Conservation (phyloP, 306 rosid genomes). For the Canavalia ensiformis region DNA sequence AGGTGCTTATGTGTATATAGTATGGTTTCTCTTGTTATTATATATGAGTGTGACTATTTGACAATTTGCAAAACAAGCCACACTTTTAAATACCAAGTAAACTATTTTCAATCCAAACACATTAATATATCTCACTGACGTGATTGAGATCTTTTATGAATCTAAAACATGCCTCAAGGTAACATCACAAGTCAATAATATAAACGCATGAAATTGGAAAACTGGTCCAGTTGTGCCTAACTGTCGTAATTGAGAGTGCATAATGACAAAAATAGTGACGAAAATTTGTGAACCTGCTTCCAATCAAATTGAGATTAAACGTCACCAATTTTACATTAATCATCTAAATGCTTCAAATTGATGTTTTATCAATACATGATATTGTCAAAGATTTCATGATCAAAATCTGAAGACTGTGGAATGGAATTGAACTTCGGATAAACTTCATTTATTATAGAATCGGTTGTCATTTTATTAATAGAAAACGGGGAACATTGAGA, state of each 20-base stretch:
- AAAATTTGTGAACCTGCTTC: conserved; percentile 15
- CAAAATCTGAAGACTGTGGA: conserved; percentile 6
- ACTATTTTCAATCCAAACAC: conserved; percentile 22
- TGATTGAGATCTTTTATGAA: conserved; percentile 48
- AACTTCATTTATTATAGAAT: background rate
- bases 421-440: background rate
- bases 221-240: conserved; percentile 34
- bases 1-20: background rate
- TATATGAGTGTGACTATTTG: conserved; percentile 38
- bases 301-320: conserved; percentile 22
- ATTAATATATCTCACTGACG: conserved; percentile 30
- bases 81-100: conserved; percentile 30
- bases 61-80: conserved; percentile 27
- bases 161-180: conserved; percentile 38
- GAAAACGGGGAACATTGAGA: background rate
- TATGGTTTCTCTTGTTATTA: conserved; percentile 23
- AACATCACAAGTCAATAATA: conserved; percentile 37
- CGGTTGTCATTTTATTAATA: background rate
- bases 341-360: conserved; percentile 8
- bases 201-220: conserved; percentile 8
- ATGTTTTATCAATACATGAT: background rate
- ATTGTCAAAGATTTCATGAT: background rate
- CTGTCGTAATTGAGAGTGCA: conserved; percentile 19
- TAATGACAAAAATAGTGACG: background rate
- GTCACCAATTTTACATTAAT: conserved; percentile 4